A percentile compares a stretch with the other conserved stretches of the same genome.
Conservation (phyloP, 306 rosid species). For the Lagenaria siceraria region DNA sequence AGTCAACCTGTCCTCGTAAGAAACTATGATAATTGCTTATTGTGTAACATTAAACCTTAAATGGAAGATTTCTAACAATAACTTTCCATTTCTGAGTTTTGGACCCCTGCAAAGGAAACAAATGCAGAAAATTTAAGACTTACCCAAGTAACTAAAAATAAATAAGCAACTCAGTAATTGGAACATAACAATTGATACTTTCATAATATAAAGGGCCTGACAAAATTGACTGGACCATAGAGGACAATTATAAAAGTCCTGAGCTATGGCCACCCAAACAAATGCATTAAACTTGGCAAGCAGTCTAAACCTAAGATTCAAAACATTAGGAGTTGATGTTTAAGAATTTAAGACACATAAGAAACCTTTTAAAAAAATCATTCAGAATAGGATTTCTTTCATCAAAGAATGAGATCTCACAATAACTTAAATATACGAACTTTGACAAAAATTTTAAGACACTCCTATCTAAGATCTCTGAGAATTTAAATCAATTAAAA, state of each 20-base stretch:
- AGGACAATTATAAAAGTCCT: neutral
- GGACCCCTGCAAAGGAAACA: constrained; percentile 53
- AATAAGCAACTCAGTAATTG: neutral
- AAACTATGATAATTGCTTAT: constrained; percentile 2
- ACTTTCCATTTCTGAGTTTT: constrained; percentile 95
- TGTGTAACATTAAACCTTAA: constrained; percentile 45
- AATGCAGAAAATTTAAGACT: constrained; percentile 15
- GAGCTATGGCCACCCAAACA: neutral
- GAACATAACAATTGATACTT: neutral
- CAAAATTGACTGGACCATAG: neutral
- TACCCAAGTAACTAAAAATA: neutral
- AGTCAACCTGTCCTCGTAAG: constrained; percentile 13
- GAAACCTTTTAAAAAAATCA: neutral
- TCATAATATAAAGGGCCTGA: neutral
- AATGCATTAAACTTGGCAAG: neutral
- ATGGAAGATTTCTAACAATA: constrained; percentile 83
- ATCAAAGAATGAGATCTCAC: neutral
- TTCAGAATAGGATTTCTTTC: neutral
- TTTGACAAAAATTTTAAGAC: neutral
- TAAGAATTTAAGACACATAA: neutral
- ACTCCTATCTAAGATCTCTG: neutral
- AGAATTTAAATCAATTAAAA: neutral
- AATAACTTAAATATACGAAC: neutral
- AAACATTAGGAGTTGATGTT: neutral
- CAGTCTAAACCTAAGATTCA: neutral